Evolutionary conservation across 2,329 filamentous ascomycete genomes (phyloP).

Genomic region (Bipolaris gigantea): DNA sequence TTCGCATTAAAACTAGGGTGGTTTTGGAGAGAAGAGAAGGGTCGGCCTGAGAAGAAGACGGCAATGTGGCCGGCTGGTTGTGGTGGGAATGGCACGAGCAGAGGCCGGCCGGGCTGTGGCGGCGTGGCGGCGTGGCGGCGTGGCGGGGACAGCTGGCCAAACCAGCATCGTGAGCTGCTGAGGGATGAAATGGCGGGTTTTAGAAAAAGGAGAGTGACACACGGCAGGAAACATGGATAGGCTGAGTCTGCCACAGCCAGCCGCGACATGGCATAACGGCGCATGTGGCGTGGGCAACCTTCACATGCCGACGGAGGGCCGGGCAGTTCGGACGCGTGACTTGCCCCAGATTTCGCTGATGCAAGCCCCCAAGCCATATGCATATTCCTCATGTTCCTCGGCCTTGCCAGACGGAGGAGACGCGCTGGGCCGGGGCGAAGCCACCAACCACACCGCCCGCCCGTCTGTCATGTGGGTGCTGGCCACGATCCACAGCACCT

Average conservation of each 20-base stretch:
- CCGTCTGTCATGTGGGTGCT: constrained; percentile 18
- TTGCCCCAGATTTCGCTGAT: constrained; percentile 24
- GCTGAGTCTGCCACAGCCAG: neutral
- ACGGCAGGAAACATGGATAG: too few relatives aligned
- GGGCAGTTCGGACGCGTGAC: constrained; percentile 17
- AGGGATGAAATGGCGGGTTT: neutral
- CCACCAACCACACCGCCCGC: constrained; percentile 10
- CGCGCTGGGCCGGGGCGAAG: constrained; percentile 2
- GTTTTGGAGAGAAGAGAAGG: neutral
- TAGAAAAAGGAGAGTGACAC: neutral
- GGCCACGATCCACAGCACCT: constrained; percentile 10
- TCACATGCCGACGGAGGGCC: constrained; percentile 27
- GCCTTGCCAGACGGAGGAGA: constrained; percentile 3
- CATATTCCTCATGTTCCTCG: too few relatives aligned
- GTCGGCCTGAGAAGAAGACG: constrained; percentile 13
- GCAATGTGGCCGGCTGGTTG: constrained; percentile 25
- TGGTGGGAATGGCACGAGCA: constrained; percentile 20
- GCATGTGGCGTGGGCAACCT: constrained; percentile 12
- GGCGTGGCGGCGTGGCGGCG: constrained; percentile 22
- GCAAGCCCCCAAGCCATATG: constrained; percentile 4
- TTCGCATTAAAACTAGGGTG: neutral
- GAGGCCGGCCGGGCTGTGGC: constrained; percentile 32
- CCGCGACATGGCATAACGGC: constrained; percentile 8
- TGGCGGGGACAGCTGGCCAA: constrained; percentile 26
- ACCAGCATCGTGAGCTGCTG: constrained; percentile 6